These are phyloP conservation scores for Quercus mongolica DNA, from an alignment of 306 rosid genomes.

Conservation along the genomic window DNA sequence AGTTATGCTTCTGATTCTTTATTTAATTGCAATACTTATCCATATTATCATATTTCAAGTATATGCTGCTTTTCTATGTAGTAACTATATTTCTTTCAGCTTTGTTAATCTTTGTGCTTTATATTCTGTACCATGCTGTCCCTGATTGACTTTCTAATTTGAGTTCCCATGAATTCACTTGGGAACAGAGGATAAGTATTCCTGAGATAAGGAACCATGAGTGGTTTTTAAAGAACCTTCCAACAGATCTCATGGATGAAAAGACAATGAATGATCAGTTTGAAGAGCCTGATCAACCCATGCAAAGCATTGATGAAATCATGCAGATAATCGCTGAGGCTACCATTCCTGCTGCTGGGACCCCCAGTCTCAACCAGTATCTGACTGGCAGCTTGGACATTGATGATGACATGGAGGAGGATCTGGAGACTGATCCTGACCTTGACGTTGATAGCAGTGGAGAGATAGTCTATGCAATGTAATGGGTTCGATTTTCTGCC, in stretches of 20 bases:
- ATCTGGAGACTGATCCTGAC: constrained; percentile 75
- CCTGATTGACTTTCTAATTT: constrained; percentile 16
- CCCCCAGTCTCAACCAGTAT: constrained; percentile 57
- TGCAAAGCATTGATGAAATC: constrained; percentile 78
- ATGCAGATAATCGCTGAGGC: constrained; percentile 91
- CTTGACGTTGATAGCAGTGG: constrained; percentile 92
- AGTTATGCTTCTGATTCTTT: no score
- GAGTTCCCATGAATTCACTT: constrained; percentile 3
- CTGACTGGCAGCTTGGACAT: constrained; percentile 84
- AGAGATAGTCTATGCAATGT: constrained; percentile 85
- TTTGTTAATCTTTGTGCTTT: not conserved
- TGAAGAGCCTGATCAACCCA: constrained; percentile 88
- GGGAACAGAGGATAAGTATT: constrained; percentile 75
- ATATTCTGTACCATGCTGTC: constrained; percentile 6
- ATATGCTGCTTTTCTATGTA: not conserved
- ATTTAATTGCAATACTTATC: no score
- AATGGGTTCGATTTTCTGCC: constrained; percentile 4
- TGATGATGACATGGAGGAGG: constrained; percentile 93
- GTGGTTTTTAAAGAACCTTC: constrained; percentile 91
- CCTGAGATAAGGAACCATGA: constrained; percentile 87
- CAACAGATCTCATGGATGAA: constrained; percentile 75
- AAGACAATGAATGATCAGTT: constrained; percentile 44
- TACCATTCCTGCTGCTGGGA: constrained; percentile 75
- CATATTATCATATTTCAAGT: no score
- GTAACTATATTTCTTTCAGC: not conserved